Evolutionary conservation across 495 filamentous ascomycete species (phyloP).

Genomic region (Daldinia caldariorum): DNA sequence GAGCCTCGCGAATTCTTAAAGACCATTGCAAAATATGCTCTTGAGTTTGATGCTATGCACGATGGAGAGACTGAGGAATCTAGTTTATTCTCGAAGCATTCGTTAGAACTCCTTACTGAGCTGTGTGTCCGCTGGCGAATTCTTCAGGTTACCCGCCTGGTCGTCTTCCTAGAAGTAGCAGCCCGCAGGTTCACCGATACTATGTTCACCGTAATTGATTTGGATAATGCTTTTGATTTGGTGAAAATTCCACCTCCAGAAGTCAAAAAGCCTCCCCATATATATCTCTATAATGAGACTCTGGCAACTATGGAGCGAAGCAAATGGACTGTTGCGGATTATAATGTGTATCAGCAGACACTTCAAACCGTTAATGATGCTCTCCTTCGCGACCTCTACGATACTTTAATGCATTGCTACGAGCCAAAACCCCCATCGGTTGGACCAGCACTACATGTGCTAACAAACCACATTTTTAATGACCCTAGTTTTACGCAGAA

Average conservation of each 20-base stretch:
- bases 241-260: slow-evolving; percentile 76
- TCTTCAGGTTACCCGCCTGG: slow-evolving; percentile 80
- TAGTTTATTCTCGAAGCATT: slow-evolving; percentile 81
- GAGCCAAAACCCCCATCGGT: slow-evolving; percentile 82
- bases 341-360: slow-evolving; percentile 76
- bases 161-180: slow-evolving; percentile 86
- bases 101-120: slow-evolving; percentile 84
- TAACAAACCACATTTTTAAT: slow-evolving; percentile 82
- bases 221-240: slow-evolving; percentile 84
- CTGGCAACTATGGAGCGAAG: slow-evolving; percentile 57
- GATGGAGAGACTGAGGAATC: slow-evolving; percentile 59
- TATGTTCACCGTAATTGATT: slow-evolving; percentile 79
- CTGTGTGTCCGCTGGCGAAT: slow-evolving; percentile 90
- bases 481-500: slow-evolving; percentile 79
- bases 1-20: slow-evolving; percentile 85
- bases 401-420: slow-evolving; percentile 85
- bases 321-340: slow-evolving; percentile 84
- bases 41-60: slow-evolving; percentile 68
- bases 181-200: slow-evolving; percentile 86
- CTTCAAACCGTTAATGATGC: slow-evolving; percentile 81
- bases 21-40: slow-evolving; percentile 75
- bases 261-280: slow-evolving; percentile 59
- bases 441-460: slow-evolving; percentile 81
- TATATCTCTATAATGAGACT: slow-evolving; percentile 52
- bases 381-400: slow-evolving; percentile 87